Percentiles rank a stretch among this genome's conserved stretches.
phyloP scores from a whole-genome alignment of 257 asterid species.

The Solanum lignicaule region DNA sequence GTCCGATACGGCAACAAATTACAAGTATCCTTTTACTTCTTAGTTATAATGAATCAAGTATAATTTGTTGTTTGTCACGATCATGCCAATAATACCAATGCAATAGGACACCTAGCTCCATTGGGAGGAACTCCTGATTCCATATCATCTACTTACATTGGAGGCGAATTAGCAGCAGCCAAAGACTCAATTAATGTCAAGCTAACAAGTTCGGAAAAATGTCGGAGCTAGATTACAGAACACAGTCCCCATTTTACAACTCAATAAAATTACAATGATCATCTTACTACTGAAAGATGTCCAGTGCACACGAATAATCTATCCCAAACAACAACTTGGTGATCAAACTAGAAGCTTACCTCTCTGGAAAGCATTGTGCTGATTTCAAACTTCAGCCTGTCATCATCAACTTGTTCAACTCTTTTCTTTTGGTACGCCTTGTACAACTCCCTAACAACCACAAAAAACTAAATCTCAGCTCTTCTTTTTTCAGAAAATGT shows the following conservation, averaged over 20 bases:
- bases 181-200: not conserved
- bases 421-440: slow-evolving; percentile 59
- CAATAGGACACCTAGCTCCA: not conserved
- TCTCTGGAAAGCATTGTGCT: slow-evolving; percentile 82
- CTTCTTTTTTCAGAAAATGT: not conserved
- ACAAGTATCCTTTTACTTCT: not conserved
- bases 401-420: slow-evolving; percentile 72
- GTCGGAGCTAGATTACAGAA: not conserved
- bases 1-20: not conserved
- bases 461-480: not conserved
- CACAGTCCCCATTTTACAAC: not conserved
- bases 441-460: slow-evolving; percentile 56
- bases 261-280: not conserved
- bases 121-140: not conserved
- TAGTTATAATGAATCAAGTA: not conserved
- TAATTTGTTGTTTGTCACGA: not conserved
- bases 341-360: slow-evolving; percentile 36
- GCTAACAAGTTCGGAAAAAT: not conserved
- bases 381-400: slow-evolving; percentile 76
- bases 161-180: not conserved
- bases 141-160: not conserved
- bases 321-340: not conserved
- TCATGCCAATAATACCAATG: not conserved
- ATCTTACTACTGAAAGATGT: not conserved
- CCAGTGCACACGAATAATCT: not conserved